Evolutionary conservation across 495 filamentous ascomycete genomes (phyloP).

Genomic region (Baudoinia panamericana): DNA sequence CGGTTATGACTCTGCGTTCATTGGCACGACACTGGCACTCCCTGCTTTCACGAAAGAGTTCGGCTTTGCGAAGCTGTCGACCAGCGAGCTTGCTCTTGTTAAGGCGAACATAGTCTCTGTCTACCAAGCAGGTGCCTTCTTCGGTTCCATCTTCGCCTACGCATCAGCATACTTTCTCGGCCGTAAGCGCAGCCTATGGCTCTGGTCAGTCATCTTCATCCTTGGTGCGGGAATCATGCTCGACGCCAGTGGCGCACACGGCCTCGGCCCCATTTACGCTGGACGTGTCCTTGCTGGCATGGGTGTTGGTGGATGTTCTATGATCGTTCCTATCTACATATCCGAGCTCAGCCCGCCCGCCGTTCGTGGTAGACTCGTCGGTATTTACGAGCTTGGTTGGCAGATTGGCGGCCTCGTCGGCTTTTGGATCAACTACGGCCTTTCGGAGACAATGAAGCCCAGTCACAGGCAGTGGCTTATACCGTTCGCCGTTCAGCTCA

Average conservation of each 20-base stretch:
- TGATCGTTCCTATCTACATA: slow-evolving; percentile 47
- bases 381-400: slow-evolving; percentile 61
- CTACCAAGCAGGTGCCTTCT: slow-evolving; percentile 20
- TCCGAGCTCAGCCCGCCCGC: slow-evolving; percentile 43
- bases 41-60: slow-evolving; percentile 49
- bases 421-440: slow-evolving; percentile 56
- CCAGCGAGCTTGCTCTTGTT: slow-evolving; percentile 34
- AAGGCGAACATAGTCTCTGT: slow-evolving; percentile 51
- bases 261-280: slow-evolving; percentile 35
- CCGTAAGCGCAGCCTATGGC: slow-evolving; percentile 40
- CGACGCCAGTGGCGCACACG: slow-evolving; percentile 42
- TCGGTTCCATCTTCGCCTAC: slow-evolving; percentile 29
- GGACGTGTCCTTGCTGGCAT: slow-evolving; percentile 42
- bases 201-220: slow-evolving; percentile 44
- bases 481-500: slow-evolving; percentile 44
- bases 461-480: slow-evolving; percentile 42
- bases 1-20: slow-evolving; percentile 59
- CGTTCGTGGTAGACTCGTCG: slow-evolving; percentile 42
- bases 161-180: slow-evolving; percentile 43
- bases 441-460: slow-evolving; percentile 34
- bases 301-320: too few relatives aligned
- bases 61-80: slow-evolving; percentile 34
- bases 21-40: slow-evolving; percentile 53
- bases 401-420: slow-evolving; percentile 61
- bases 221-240: slow-evolving; percentile 53